Evolutionary conservation across 2,329 filamentous ascomycete genomes (phyloP).

Genomic region (Colletotrichum sojae): DNA sequence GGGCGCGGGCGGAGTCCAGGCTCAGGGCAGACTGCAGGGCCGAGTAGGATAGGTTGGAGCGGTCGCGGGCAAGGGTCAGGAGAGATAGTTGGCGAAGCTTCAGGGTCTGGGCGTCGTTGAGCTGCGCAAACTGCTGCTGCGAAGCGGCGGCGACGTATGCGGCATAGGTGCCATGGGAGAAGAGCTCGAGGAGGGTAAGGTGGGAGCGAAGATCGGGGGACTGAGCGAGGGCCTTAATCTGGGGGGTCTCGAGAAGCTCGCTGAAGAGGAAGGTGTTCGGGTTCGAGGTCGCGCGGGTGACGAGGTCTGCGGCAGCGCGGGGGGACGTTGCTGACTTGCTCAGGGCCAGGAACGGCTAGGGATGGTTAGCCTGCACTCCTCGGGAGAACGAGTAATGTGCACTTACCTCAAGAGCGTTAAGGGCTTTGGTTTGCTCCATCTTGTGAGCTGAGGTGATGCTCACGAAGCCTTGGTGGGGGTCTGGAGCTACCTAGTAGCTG

Average conservation of each 20-base stretch:
- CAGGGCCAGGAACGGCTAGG: constrained; percentile 90
- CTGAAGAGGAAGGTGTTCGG: constrained; percentile 93
- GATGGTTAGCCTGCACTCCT: constrained; percentile 46
- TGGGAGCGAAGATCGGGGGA: constrained; percentile 72
- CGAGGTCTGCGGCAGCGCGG: constrained; percentile 86
- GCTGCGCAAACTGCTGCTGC: constrained; percentile 70
- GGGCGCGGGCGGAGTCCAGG: constrained; percentile 75
- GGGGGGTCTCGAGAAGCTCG: constrained; percentile 87
- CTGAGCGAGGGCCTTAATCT: constrained; percentile 80
- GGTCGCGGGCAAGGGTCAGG: constrained; percentile 81
- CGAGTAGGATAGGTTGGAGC: constrained; percentile 79
- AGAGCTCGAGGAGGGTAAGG: constrained; percentile 85
- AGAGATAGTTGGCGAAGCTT: constrained; percentile 95
- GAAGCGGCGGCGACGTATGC: constrained; percentile 70
- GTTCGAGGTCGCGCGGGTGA: constrained; percentile 89
- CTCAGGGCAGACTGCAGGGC: constrained; percentile 77
- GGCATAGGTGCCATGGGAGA: constrained; percentile 91
- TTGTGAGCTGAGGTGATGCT: constrained; percentile 41
- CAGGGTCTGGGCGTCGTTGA: constrained; percentile 79
- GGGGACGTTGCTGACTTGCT: constrained; percentile 88
- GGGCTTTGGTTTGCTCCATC: constrained; percentile 82
- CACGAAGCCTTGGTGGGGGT: constrained; percentile 17
- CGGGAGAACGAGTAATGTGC: neutral
- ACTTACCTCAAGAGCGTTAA: constrained; percentile 74
- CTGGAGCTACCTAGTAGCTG: constrained; percentile 6